Conservation (phyloP, 768 basidiomycete genomes). For the Leccinellum rugosiceps region DNA sequence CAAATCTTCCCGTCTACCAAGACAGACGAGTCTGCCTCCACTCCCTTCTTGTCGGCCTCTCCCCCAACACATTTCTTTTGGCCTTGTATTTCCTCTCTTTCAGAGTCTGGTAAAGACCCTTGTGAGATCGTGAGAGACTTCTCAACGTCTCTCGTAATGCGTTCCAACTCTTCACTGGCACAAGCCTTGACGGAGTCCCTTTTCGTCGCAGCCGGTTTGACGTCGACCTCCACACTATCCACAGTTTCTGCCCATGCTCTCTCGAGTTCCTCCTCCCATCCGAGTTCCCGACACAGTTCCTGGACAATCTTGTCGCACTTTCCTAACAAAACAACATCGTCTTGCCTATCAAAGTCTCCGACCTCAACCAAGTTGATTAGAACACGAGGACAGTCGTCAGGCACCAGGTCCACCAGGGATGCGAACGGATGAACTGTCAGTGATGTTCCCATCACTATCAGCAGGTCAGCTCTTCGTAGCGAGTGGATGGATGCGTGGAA, state of each 20-base stretch:
- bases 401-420: conserved; percentile 59
- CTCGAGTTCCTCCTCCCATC: conserved; percentile 68
- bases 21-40: neutral
- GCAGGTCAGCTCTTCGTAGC: conserved; percentile 70
- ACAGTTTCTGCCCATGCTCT: conserved; percentile 53
- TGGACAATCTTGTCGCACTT: conserved; percentile 68
- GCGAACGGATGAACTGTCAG: conserved; percentile 88
- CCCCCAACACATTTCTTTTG: neutral
- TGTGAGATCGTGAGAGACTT: conserved; percentile 18
- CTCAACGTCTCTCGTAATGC: conserved; percentile 23
- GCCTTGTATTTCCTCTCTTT: neutral
- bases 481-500: conserved; percentile 59
- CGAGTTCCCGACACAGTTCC: conserved; percentile 61
- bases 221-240: conserved; percentile 22
- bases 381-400: conserved; percentile 65
- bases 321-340: conserved; percentile 65
- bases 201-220: conserved; percentile 2
- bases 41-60: neutral
- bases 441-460: conserved; percentile 90
- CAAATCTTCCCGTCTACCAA: conserved; percentile 9
- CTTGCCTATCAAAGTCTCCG: conserved; percentile 56
- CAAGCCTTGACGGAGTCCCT: conserved; percentile 3
- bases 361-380: conserved; percentile 86
- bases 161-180: conserved; percentile 25
- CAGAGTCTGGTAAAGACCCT: neutral